Conservation (phyloP, 106 monocot species). For the Gastrodia elata region DNA sequence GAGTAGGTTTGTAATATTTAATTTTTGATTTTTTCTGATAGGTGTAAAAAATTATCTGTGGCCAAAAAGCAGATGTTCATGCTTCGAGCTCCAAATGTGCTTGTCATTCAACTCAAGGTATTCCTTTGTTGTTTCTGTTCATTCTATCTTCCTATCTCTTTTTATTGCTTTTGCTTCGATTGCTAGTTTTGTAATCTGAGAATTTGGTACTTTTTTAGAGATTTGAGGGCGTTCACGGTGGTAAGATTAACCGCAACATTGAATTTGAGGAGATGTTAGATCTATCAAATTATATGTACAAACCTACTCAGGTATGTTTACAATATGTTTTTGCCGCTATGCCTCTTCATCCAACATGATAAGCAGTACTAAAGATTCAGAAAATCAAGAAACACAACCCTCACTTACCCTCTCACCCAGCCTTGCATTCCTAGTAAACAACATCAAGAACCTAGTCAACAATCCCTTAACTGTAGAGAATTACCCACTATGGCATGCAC, state of each 20-base stretch:
- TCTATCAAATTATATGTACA: conserved; percentile 73
- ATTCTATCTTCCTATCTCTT: neutral
- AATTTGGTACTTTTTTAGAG: conserved; percentile 38
- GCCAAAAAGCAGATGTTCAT: conserved; percentile 91
- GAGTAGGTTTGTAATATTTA: neutral
- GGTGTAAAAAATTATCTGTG: conserved; percentile 77
- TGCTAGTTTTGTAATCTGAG: conserved; percentile 3
- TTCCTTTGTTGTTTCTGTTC: too few species aligned
- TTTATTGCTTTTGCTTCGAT: conserved; percentile 5
- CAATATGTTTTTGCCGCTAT: neutral
- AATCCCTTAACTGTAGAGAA: too few species aligned
- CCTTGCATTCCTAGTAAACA: too few species aligned
- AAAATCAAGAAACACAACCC: too few species aligned
- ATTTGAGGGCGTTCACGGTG: conserved; percentile 78
- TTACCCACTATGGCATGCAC: too few species aligned
- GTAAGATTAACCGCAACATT: conserved; percentile 77
- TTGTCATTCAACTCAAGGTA: conserved; percentile 96
- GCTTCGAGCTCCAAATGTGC: conserved; percentile 78
- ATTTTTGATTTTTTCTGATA: conserved; percentile 14
- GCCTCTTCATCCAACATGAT: too few species aligned
- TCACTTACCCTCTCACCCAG: too few species aligned
- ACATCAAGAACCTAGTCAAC: too few species aligned
- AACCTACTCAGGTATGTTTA: conserved; percentile 45
- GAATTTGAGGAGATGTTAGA: conserved; percentile 72
- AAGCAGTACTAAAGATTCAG: too few species aligned